A percentile compares a stretch with the other conserved stretches of the same genome.
These are phyloP conservation scores for Amaranthus palmeri DNA, from an alignment of 148 eudicot species.

Conservation along the genomic window DNA sequence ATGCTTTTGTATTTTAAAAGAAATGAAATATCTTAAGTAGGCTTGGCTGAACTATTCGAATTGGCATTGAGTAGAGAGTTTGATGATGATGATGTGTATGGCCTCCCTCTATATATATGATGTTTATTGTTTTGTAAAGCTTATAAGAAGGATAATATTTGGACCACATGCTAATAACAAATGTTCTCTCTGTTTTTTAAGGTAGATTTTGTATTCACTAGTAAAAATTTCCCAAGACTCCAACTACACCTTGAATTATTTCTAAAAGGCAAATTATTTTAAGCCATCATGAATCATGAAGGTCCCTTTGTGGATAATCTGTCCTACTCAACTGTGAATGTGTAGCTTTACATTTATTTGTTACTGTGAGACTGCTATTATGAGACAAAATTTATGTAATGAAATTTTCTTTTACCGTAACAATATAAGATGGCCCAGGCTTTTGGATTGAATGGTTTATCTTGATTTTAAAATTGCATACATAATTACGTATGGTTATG, in stretches of 20 bases:
- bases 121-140: background rate
- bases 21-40: background rate
- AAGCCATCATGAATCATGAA: background rate
- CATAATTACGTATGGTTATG: background rate
- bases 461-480: background rate
- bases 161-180: too few species aligned
- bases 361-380: background rate
- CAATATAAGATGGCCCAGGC: constrained; percentile 8
- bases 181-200: too few species aligned
- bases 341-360: background rate
- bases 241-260: background rate
- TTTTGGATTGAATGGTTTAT: background rate
- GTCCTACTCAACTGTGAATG: background rate
- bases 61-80: background rate
- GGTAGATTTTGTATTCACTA: background rate
- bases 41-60: background rate
- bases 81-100: background rate
- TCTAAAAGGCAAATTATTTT: background rate
- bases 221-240: background rate
- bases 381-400: background rate
- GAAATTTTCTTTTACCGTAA: background rate
- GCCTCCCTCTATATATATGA: background rate
- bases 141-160: too few species aligned
- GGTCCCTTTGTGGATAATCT: background rate
- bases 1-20: background rate